These are phyloP conservation scores for Caryopteris hybrid DNA, from an alignment of 305 asterid species.

Conservation along the genomic window DNA sequence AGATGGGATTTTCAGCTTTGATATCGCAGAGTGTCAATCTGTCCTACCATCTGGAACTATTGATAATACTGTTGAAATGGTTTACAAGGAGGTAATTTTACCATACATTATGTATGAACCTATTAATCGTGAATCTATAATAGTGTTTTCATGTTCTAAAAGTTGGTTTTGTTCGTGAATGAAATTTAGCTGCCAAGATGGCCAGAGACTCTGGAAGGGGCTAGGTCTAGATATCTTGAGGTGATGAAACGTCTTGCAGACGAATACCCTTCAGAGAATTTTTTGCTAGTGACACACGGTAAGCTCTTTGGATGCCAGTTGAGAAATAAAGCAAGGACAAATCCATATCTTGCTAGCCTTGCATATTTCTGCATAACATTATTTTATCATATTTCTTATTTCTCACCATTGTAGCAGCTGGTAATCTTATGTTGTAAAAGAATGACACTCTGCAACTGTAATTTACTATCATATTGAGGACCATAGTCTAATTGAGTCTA, in stretches of 20 bases:
- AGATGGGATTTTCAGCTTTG: constrained; percentile 64
- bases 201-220: constrained; percentile 57
- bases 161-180: constrained; percentile 13
- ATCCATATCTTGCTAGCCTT: no score
- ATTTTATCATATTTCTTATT: not conserved
- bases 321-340: not conserved
- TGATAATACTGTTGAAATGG: constrained; percentile 38
- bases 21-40: constrained; percentile 52
- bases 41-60: constrained; percentile 66
- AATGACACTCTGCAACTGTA: not conserved
- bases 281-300: constrained; percentile 90
- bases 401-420: not conserved
- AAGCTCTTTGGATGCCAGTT: constrained; percentile 4
- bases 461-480: not conserved
- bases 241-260: constrained; percentile 71
- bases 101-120: not conserved
- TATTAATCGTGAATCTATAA: not conserved
- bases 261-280: constrained; percentile 76
- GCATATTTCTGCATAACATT: not conserved
- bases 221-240: constrained; percentile 54
- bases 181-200: constrained; percentile 62
- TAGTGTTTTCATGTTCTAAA: not conserved
- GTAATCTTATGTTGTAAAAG: not conserved
- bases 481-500: no score
- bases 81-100: constrained; percentile 55